Conservation (phyloP, 2,329 filamentous ascomycete genomes). For the Penicillium sumatraense region DNA sequence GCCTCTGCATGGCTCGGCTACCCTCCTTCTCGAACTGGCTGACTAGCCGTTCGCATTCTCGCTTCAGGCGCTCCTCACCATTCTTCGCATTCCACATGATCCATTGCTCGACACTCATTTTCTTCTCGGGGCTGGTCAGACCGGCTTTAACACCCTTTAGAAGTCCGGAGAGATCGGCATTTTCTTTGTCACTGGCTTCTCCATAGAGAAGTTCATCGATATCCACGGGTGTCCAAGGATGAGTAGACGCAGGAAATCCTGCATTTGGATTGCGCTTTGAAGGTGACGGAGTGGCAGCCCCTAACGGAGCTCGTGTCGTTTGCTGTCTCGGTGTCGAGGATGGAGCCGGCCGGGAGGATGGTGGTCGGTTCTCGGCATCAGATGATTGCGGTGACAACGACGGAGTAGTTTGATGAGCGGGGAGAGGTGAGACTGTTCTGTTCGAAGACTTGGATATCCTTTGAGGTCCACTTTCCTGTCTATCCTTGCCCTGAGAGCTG, state of each 20-base stretch:
- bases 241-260: slow-evolving; percentile 59
- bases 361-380: slow-evolving; percentile 78
- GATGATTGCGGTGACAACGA: slow-evolving; percentile 76
- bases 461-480: slow-evolving; percentile 9
- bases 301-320: slow-evolving; percentile 47
- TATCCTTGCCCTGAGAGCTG: slow-evolving; percentile 16
- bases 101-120: slow-evolving; percentile 95
- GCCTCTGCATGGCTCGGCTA: slow-evolving; percentile 71
- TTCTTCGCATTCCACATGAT: slow-evolving; percentile 78
- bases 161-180: slow-evolving; percentile 53
- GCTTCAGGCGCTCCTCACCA: slow-evolving; percentile 77
- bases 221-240: slow-evolving; percentile 74
- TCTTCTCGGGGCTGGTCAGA: slow-evolving; percentile 76
- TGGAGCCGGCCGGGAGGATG: slow-evolving; percentile 63
- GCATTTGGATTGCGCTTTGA: slow-evolving; percentile 61
- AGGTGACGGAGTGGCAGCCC: slow-evolving; percentile 59
- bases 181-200: slow-evolving; percentile 51
- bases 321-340: slow-evolving; percentile 41
- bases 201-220: slow-evolving; percentile 66
- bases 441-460: slow-evolving; percentile 10
- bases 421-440: slow-evolving; percentile 32
- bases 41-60: slow-evolving; percentile 83
- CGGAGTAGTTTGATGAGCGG: slow-evolving; percentile 54
- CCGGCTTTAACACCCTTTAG: slow-evolving; percentile 60
- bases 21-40: slow-evolving; percentile 83